Base-by-base conservation (phyloP, 495 filamentous ascomycete species). In the Xylaria sp. region DNA sequence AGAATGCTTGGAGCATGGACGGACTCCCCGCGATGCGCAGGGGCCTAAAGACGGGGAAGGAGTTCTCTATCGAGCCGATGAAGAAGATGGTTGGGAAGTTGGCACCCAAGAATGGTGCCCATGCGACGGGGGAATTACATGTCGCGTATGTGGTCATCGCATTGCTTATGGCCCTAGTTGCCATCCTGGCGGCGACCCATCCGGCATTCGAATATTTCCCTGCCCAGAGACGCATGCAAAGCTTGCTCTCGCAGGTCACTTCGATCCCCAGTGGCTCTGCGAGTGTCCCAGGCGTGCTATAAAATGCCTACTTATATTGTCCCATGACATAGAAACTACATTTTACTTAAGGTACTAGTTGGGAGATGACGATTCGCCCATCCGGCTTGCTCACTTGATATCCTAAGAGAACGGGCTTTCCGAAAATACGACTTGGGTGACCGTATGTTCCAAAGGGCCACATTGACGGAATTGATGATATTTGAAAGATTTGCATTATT, bases 1-100 rank as follows among this genome's bases (percentile, higher is more conserved):
- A 89, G 74, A 88, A 86, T 61, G 76, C 85, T 1, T 83, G 78
- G 70, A 85, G 82, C 64, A 82, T 89, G 70, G 87, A 89, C 68
- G 86, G 85, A 1, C 75, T 89, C 0, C 87, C 87, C 0, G 86
- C 83, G 0, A 81, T 89, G 78, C 75, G 77, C 29, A 69, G 82
- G 37, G 87, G 77, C 0, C 67, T 81, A 26, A 76, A 75, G 61
- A 81, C 80, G 19, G 83, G 76, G 3, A 81, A 82, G 64, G 70
- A 75, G 57, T 78, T 86, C 37, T 72, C 75, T 2, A 79, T 89
- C 31, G 76, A 72, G 37, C 87, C 87, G 7, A 76, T 88, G 8
- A 80, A 82, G 71, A 89, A 89, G 72, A 85, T 85, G 80, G 81
- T 86, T 0, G 84, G 85, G 1, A 79, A 77, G 0, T n/a, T 76